A percentile compares a stretch with the other conserved stretches of the same genome.
phyloP scores from a whole-genome alignment of 345 rosid genomes.

The Noccaea caerulescens region DNA sequence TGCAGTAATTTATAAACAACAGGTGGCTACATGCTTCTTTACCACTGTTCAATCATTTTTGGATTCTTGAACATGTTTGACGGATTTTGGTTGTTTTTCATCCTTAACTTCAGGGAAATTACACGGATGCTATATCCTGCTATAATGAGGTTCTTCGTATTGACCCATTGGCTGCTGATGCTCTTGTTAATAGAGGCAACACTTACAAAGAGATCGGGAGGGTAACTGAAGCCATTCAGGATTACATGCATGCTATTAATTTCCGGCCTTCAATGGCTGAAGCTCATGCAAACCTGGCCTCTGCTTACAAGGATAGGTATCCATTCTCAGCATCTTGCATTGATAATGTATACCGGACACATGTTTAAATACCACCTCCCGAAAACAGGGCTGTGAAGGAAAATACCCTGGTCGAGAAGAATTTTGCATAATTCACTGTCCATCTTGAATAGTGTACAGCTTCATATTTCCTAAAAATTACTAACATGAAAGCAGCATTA shows the following conservation, averaged over 20 bases:
- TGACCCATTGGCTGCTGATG: constrained; percentile 98
- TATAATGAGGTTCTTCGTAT: constrained; percentile 96
- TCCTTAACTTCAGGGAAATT: constrained; percentile 73
- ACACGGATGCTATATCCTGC: constrained; percentile 93
- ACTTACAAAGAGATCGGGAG: constrained; percentile 96
- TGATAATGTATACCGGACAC: not conserved
- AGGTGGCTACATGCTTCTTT: constrained; percentile 53
- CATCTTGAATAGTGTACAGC: not conserved
- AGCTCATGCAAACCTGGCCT: constrained; percentile 99
- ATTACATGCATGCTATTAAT: constrained; percentile 78
- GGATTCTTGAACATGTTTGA: not conserved
- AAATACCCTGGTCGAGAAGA: not conserved
- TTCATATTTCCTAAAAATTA: not conserved
- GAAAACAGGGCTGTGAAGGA: constrained; percentile 9
- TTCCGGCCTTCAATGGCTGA: constrained; percentile 95
- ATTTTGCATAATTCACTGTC: not conserved
- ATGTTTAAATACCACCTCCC: constrained; percentile 15
- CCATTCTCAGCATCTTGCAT: constrained; percentile 16
- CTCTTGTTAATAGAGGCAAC: constrained; percentile 95
- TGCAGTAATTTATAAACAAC: constrained; percentile 96
- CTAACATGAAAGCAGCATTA: not conserved
- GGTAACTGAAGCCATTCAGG: constrained; percentile 95
- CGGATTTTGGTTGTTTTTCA: constrained; percentile 16
- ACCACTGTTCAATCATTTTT: constrained; percentile 16
- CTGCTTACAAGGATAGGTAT: constrained; percentile 99